Base-by-base conservation (phyloP, 495 filamentous ascomycete genomes). In the Hyaloscypha hepaticicola region DNA sequence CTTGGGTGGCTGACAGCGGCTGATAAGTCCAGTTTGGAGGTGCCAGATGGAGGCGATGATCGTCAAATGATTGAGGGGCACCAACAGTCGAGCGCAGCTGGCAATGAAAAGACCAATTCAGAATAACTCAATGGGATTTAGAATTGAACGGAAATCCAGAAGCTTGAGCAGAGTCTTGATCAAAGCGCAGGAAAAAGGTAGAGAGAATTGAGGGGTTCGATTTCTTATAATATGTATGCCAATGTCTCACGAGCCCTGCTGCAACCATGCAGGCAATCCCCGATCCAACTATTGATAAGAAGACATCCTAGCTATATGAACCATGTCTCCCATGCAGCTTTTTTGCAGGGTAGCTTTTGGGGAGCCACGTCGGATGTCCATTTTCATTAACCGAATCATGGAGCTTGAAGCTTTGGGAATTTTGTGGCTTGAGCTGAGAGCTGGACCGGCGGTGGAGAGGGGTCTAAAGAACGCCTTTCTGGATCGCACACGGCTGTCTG, bases 1-100 rank as follows among this genome's bases (percentile, higher is more conserved):
- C 11, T 55, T 53, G 61, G 63, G 38, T 45, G 38, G 4, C 63
- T 53, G 65, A 53, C 65, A 51, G 26, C 29, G 27, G 28, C 60
- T 63, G 59, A 67, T 38, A 67, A 55, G 60, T 67, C 65, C 63
- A 63, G 21, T 58, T 27, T 21, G 53, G 25, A 38, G 28, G 58
- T 60, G 38, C 38, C n/a, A 49, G 3, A 9, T 25, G 27, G 24
- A 22, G 22, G 33, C 3, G 56, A 7, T 53, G 14, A 58, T 41
- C 55, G 21, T 38, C 24, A 58, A 5, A 27, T 2, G 49, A 21
- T 53, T 25, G 14, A 45, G 38, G 38, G 38, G 38, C 26, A 56
- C 53, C 16, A 4, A 25, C 5, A 56, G 25, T 56, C 11, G 53
- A 56, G 25, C 53, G 53, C 38, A 45, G 14, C 38, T 3, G 16